Evolutionary conservation across 768 basidiomycete species (phyloP).

Genomic region (Kwoniella newhampshirensis): DNA sequence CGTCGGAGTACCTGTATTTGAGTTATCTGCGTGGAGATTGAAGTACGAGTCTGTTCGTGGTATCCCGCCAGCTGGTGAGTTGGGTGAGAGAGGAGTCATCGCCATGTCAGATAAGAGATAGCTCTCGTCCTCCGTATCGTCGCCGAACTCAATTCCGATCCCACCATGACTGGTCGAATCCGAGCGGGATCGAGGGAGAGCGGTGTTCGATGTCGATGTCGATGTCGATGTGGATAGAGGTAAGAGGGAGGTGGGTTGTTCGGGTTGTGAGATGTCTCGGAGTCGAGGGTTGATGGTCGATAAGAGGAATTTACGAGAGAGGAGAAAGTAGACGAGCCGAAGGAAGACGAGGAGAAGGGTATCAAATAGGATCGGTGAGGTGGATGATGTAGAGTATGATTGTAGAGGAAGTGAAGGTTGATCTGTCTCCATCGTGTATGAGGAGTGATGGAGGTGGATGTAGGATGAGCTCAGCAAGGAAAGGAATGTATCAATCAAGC

Average conservation of each 20-base stretch:
- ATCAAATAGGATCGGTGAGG: constrained; percentile 41
- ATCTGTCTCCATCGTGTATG: too few species aligned
- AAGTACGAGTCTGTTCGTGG: constrained; percentile 10
- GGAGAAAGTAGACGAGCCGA: constrained; percentile 37
- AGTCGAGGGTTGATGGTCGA: constrained; percentile 44
- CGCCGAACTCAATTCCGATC: constrained; percentile 6
- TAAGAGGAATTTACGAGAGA: constrained; percentile 44
- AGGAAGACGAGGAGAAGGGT: constrained; percentile 39
- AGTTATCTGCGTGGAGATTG: constrained; percentile 4
- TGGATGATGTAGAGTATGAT: not conserved
- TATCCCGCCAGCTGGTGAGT: constrained; percentile 20
- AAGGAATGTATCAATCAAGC: too few species aligned
- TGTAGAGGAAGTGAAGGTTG: not conserved
- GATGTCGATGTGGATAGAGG: constrained; percentile 3
- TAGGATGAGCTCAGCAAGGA: too few species aligned
- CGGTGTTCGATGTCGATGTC: too few species aligned
- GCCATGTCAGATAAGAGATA: not conserved
- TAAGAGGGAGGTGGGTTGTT: constrained; percentile 18
- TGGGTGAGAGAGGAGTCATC: constrained; percentile 25
- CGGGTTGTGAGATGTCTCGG: constrained; percentile 40
- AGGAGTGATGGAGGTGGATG: too few species aligned
- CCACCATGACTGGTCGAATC: too few species aligned
- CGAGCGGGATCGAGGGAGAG: too few species aligned
- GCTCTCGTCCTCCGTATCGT: constrained; percentile 21
- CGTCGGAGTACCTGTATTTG: constrained; percentile 6